Evolutionary conservation across 2,329 filamentous ascomycete species (phyloP).

Genomic region (Colletotrichum graminicola): DNA sequence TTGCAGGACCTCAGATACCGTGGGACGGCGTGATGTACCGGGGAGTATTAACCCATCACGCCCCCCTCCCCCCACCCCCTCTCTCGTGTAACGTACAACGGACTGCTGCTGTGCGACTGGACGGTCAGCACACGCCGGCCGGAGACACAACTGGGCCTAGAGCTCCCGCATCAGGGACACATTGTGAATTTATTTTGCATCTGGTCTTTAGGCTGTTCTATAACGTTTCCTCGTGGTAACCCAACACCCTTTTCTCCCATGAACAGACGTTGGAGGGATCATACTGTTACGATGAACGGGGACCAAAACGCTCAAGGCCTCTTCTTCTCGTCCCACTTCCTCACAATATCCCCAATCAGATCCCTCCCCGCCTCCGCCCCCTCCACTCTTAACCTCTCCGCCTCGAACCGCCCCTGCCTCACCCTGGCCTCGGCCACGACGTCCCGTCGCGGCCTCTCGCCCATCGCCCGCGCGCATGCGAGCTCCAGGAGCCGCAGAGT

Average conservation of each 20-base stretch:
- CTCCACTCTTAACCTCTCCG: constrained; percentile 10
- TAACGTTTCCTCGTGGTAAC: background rate
- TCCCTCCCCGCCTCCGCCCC: constrained; percentile 9
- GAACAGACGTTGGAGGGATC: background rate
- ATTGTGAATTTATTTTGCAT: background rate
- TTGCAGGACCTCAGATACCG: background rate
- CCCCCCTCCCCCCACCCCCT: too few species aligned
- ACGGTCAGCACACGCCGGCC: background rate
- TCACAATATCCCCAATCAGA: constrained; percentile 17
- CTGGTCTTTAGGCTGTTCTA: too few species aligned
- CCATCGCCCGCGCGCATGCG: constrained; percentile 13
- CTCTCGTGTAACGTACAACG: background rate
- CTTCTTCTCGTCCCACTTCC: constrained; percentile 29
- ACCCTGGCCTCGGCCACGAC: constrained; percentile 34
- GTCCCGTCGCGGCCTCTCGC: constrained; percentile 25
- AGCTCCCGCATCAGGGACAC: background rate
- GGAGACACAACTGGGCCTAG: too few species aligned
- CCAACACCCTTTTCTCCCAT: background rate
- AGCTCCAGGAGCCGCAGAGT: constrained; percentile 15
- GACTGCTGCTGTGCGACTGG: constrained; percentile 13
- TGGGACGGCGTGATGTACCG: constrained; percentile 6
- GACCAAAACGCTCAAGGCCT: background rate
- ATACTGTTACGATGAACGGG: background rate
- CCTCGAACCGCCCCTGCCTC: constrained; percentile 27
- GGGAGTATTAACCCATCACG: constrained; percentile 23